phyloP scores from a whole-genome alignment of 228 moss, liverwort and hornwort species.

The Sphagnum magellanicum region DNA sequence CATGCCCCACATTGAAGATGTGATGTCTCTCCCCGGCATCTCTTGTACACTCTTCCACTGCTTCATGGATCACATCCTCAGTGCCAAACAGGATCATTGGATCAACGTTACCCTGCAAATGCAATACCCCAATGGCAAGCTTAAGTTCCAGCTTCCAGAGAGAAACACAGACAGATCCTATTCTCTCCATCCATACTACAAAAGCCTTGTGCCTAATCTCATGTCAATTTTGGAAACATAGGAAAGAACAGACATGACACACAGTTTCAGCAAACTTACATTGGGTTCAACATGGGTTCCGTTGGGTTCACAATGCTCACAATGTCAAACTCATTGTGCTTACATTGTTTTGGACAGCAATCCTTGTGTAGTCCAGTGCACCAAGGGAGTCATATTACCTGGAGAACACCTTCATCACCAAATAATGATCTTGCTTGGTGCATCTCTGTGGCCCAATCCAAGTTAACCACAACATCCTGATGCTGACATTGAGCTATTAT shows the following conservation, averaged over 20 bases:
- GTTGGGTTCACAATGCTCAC: too few species aligned
- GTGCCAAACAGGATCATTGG: slow-evolving; percentile 85
- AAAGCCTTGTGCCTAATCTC: too few species aligned
- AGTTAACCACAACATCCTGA: slow-evolving; percentile 68
- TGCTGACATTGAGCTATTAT: slow-evolving; percentile 43
- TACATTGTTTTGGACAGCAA: not conserved
- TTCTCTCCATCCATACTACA: too few species aligned
- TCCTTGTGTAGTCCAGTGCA: too few species aligned
- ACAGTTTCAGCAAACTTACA: too few species aligned
- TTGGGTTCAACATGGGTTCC: too few species aligned
- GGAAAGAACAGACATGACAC: too few species aligned
- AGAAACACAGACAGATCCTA: too few species aligned
- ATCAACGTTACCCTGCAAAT: slow-evolving; percentile 78
- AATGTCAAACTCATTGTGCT: not conserved
- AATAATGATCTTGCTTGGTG: slow-evolving; percentile 54
- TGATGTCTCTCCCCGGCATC: slow-evolving; percentile 59
- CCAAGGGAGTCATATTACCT: slow-evolving; percentile 9
- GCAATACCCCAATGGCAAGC: not conserved
- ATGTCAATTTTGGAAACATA: too few species aligned
- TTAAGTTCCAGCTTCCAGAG: too few species aligned
- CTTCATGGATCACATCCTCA: slow-evolving; percentile 62
- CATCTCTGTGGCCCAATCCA: slow-evolving; percentile 86
- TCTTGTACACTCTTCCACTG: slow-evolving; percentile 51
- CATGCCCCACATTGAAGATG: slow-evolving; percentile 92
- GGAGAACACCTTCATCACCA: slow-evolving; percentile 45